These are phyloP conservation scores for Tetracladium maxilliforme DNA, from an alignment of 2,329 filamentous ascomycete genomes.

Conservation along the genomic window DNA sequence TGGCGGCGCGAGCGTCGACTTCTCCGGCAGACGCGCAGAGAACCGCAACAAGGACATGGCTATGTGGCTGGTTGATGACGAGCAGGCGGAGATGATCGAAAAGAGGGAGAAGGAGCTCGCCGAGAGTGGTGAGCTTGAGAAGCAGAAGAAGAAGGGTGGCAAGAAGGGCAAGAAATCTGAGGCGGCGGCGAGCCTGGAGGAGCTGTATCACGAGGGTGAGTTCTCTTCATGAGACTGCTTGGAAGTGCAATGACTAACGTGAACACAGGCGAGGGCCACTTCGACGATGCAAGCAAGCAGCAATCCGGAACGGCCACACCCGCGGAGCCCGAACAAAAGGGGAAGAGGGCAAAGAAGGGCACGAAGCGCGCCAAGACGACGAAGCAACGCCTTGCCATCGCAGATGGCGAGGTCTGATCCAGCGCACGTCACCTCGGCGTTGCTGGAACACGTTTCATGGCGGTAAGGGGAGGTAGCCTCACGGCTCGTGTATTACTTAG, in stretches of 20 bases:
- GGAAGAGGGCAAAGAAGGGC: constrained; percentile 35
- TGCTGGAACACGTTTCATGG: no score
- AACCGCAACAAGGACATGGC: constrained; percentile 97
- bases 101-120: constrained; percentile 78
- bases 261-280: constrained; percentile 78
- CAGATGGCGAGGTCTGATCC: constrained; percentile 42
- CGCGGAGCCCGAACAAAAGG: constrained; percentile 28
- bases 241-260: constrained; percentile 15
- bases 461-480: no score
- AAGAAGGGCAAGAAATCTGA: constrained; percentile 40
- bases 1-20: constrained; percentile 78
- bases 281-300: constrained; percentile 74
- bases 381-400: constrained; percentile 54
- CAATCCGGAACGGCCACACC: constrained; percentile 78
- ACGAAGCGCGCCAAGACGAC: constrained; percentile 53
- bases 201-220: constrained; percentile 99
- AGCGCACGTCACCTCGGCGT: no score
- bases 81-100: constrained; percentile 89
- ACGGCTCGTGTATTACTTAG: no score
- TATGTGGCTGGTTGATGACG: constrained; percentile 96
- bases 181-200: constrained; percentile 59
- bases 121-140: constrained; percentile 52
- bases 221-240: constrained; percentile 6
- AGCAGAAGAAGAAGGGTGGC: constrained; percentile 41
- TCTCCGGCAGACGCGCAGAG: constrained; percentile 81